A percentile compares a stretch with the other conserved stretches of the same genome.
Conservation (phyloP, 768 basidiomycete genomes). For the Hortiboletus flavorubellus region DNA sequence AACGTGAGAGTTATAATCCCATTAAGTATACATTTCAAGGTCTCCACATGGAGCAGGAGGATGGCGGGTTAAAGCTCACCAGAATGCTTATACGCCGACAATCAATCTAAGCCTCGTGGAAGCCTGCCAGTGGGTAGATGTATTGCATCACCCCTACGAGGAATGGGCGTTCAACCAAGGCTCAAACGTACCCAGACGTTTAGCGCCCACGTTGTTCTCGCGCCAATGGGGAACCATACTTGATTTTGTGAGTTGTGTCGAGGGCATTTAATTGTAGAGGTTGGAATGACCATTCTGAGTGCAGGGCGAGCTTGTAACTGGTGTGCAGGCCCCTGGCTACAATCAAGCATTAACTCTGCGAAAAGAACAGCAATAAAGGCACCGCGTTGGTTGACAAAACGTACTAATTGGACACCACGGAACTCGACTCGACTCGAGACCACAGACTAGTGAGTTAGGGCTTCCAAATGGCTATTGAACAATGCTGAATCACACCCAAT, state of each 20-base stretch:
- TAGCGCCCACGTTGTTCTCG: slow-evolving; percentile 3
- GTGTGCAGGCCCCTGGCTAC: neutral
- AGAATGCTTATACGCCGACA: neutral
- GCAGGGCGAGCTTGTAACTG: neutral
- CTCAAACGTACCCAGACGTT: neutral
- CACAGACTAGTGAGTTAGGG: neutral
- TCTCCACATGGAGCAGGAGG: neutral
- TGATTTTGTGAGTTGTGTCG: neutral
- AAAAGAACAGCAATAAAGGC: neutral
- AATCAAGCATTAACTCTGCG: neutral
- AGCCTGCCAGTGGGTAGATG: neutral
- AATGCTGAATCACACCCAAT: neutral
- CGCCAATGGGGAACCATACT: neutral
- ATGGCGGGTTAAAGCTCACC: neutral
- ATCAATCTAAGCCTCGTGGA: neutral
- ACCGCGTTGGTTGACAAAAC: neutral
- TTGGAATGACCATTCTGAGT: neutral
- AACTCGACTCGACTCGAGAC: too few species aligned
- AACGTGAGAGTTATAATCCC: neutral
- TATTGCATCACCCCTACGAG: neutral
- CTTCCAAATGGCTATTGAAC: neutral
- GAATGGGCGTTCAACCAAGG: neutral
- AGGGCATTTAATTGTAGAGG: neutral
- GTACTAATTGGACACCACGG: neutral
- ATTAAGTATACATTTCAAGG: neutral